A percentile compares a stretch with the other conserved stretches of the same genome.
Conservation (phyloP, 2,329 filamentous ascomycete species). For the Aspergillus ruber region DNA sequence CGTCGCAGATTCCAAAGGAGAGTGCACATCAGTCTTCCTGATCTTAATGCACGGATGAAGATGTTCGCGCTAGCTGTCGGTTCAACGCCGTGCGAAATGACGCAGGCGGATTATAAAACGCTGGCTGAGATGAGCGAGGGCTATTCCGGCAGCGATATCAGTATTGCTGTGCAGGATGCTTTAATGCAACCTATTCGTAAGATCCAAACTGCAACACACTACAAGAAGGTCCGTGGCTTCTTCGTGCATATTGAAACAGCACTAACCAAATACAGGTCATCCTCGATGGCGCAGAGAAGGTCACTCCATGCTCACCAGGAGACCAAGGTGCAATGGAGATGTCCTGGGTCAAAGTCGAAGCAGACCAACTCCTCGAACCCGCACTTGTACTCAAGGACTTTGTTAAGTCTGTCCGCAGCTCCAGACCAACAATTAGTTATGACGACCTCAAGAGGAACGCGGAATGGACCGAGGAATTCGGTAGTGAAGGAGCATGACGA, state of each 20-base stretch:
- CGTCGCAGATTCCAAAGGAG: constrained; percentile 90
- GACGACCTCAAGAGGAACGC: constrained; percentile 78
- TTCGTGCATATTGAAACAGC: constrained; percentile 4
- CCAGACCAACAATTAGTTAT: constrained; percentile 80
- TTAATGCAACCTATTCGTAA: constrained; percentile 96
- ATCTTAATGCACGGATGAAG: constrained; percentile 75
- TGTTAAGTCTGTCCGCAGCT: constrained; percentile 79
- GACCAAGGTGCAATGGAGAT: constrained; percentile 82
- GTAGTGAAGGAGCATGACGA: constrained; percentile 68
- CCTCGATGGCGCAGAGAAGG: constrained; percentile 54
- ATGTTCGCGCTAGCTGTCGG: constrained; percentile 98
- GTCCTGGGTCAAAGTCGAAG: constrained; percentile 82
- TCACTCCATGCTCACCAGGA: constrained; percentile 88
- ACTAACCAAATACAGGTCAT: constrained; percentile 50
- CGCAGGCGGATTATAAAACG: constrained; percentile 68
- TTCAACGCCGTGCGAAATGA: constrained; percentile 79
- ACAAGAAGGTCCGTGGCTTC: constrained; percentile 65
- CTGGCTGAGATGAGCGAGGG: constrained; percentile 80
- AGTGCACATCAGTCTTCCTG: constrained; percentile 91
- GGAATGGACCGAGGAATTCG: constrained; percentile 95
- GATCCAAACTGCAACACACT: constrained; percentile 95
- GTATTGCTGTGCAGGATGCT: constrained; percentile 89
- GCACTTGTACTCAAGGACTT: constrained; percentile 87
- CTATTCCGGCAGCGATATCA: constrained; percentile 93
- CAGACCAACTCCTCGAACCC: constrained; percentile 79